These are phyloP conservation scores for Aspergillus leporis DNA, from an alignment of 495 filamentous ascomycete species.

Conservation along the genomic window DNA sequence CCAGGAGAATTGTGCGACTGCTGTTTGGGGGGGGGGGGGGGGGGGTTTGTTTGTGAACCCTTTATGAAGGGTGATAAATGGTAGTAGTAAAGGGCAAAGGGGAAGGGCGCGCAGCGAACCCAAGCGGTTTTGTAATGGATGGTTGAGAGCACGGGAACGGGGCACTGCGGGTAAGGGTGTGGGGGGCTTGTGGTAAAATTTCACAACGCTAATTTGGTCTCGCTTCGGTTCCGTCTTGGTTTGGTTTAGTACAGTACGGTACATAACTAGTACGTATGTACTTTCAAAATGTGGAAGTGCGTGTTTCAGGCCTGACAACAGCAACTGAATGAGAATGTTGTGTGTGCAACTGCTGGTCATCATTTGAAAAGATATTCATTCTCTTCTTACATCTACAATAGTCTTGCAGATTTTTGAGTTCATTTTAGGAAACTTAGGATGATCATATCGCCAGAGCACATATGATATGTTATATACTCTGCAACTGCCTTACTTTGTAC, in stretches of 20 bases:
- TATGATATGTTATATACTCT: constrained; percentile 4
- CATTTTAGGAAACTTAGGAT: background rate
- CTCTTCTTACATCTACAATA: background rate
- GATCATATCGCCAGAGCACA: background rate
- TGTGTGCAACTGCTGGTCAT: background rate
- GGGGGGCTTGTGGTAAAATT: background rate
- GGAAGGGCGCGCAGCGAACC: constrained; percentile 1
- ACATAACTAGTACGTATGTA: background rate
- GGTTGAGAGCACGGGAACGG: background rate
- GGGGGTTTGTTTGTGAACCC: background rate
- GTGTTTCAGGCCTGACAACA: background rate
- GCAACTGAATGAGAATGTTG: background rate
- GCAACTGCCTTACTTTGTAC: constrained; percentile 3
- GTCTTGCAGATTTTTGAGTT: background rate
- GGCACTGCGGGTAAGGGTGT: constrained; percentile 1
- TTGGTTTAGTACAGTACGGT: constrained; percentile 1
- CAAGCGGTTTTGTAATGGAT: constrained; percentile 1
- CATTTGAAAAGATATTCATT: background rate
- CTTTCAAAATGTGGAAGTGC: background rate
- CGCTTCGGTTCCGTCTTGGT: background rate
- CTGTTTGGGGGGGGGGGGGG: background rate
- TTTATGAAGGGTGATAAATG: background rate
- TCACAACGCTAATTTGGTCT: background rate
- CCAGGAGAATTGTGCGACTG: background rate
- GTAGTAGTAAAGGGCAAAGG: background rate